Evolutionary conservation across 2,329 filamentous ascomycete species (phyloP).

Genomic region (Domatiomyces catenatus): DNA sequence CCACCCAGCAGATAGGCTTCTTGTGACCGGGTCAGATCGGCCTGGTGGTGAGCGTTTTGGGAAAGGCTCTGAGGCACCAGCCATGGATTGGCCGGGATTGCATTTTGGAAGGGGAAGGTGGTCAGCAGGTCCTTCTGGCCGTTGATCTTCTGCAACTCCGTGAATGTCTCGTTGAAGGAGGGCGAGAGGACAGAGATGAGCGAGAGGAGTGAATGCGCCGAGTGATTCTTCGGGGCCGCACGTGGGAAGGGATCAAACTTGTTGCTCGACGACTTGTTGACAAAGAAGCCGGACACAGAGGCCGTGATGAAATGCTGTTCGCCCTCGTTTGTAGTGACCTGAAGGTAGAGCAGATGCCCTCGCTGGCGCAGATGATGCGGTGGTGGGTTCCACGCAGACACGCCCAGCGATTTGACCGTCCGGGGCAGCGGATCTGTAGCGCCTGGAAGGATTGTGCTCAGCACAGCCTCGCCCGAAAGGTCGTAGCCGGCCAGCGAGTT

Average conservation of each 20-base stretch:
- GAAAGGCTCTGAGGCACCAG: slow-evolving; percentile 54
- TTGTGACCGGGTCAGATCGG: slow-evolving; percentile 79
- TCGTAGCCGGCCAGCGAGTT: slow-evolving; percentile 58
- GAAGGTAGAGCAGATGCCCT: slow-evolving; percentile 81
- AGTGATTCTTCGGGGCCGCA: slow-evolving; percentile 58
- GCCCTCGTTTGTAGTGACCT: slow-evolving; percentile 79
- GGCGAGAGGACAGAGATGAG: slow-evolving; percentile 67
- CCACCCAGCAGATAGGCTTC: slow-evolving; percentile 83
- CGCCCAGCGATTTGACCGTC: slow-evolving; percentile 73
- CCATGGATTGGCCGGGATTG: slow-evolving; percentile 86
- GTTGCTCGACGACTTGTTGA: slow-evolving; percentile 88
- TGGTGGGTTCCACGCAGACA: slow-evolving; percentile 93
- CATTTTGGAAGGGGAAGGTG: slow-evolving; percentile 90
- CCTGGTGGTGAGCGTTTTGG: slow-evolving; percentile 49
- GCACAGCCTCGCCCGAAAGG: slow-evolving; percentile 51
- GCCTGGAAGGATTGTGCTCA: slow-evolving; percentile 57
- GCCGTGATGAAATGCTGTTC: slow-evolving; percentile 90
- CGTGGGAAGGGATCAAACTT: slow-evolving; percentile 88
- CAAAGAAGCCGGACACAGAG: slow-evolving; percentile 87
- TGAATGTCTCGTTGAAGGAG: slow-evolving; percentile 64
- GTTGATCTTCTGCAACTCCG: slow-evolving; percentile 68
- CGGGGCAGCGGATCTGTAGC: slow-evolving; percentile 57
- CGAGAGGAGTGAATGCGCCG: slow-evolving; percentile 72
- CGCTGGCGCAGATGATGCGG: slow-evolving; percentile 81
- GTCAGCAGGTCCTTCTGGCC: slow-evolving; percentile 73